Base-by-base conservation (phyloP, 192 early-diverging fungal species). In the Backusella westeae region DNA sequence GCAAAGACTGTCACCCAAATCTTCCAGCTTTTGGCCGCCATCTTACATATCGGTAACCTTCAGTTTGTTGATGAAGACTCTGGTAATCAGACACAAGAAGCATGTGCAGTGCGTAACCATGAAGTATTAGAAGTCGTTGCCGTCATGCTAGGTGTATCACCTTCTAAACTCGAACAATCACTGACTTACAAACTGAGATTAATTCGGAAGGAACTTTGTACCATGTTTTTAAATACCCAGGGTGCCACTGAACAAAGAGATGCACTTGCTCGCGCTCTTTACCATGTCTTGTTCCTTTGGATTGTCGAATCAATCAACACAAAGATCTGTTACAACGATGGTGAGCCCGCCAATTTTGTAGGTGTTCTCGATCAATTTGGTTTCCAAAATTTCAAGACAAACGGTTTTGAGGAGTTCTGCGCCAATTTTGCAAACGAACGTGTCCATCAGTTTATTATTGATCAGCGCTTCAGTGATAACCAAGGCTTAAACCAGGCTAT, bases 301-400 rank as follows among this genome's bases (percentile, higher is more conserved):
- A 79, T 99, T n/a, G 88, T 96, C 8, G 96, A 97, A 80, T 91
- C 93, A 73, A 90, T 97, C 76, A 99, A 99, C 86, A 86, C 87
- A 32, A 90, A 91, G 26, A 82, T 97, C 23, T 94, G 92, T 78
- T 87, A 91, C 66, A 83, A 87, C 29, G 89, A 94, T 52, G 38
- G 74, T 21, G 81, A 86, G 59, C 89, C 87, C 7, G 89, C 87
- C 68, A 96, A 94, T 75, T 97, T 96, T 83, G 89, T 99, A 67
- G 96, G 93, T 12, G 82, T 95, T 12, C 82, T 94, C 6, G 96
- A 97, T 83, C 87, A 93, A 70, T 80, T 87, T 21, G 93, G 94
- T 12, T 92, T 94, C 83, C 86, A 93, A 75, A 86, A 88, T 53
- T 77, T 81, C 36, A 65, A 80, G 67, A 83, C 86, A 76, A 86